Conservation (phyloP, 495 filamentous ascomycete genomes). For the Aspergillus baeticus region DNA sequence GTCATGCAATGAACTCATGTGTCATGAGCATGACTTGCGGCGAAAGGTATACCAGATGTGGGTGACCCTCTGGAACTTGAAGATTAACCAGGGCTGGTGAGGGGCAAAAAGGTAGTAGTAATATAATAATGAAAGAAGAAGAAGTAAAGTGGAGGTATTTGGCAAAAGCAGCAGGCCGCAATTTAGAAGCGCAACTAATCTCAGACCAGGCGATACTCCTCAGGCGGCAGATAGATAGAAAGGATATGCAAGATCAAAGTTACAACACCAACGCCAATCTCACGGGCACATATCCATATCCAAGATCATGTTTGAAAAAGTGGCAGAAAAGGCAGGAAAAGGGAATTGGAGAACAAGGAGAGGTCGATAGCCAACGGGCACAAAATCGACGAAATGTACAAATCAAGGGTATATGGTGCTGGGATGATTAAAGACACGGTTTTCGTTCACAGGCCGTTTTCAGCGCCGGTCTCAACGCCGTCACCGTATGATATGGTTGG, state of each 20-base stretch:
- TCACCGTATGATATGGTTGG: conserved; percentile 44
- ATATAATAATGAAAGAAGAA: conserved; percentile 31
- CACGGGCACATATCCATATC: conserved; percentile 34
- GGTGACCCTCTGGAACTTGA: conserved; percentile 12
- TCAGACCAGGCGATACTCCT: conserved; percentile 11
- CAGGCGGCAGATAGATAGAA: conserved; percentile 15
- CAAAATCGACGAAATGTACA: conserved; percentile 38
- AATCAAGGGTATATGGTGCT: conserved; percentile 49
- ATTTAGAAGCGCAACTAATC: conserved; percentile 19
- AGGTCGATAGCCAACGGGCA: conserved; percentile 24
- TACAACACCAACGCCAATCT: conserved; percentile 48
- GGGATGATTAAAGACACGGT: conserved; percentile 36
- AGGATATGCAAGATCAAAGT: conserved; percentile 32
- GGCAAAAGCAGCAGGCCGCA: conserved; percentile 1
- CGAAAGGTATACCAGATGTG: conserved; percentile 11
- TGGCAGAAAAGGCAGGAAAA: conserved; percentile 13
- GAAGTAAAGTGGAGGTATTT: conserved; percentile 32
- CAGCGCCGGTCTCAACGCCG: conserved; percentile 52
- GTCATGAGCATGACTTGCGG: conserved; percentile 19
- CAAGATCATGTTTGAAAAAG: conserved; percentile 23
- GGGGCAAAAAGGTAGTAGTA: conserved; percentile 29
- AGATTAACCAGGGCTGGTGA: conserved; percentile 26
- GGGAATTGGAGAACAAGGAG: conserved; percentile 21
- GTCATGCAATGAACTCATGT: conserved; percentile 10
- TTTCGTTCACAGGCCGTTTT: conserved; percentile 45